These are phyloP conservation scores for Aschersonia sp. DNA, from an alignment of 2,329 filamentous ascomycete species.

Conservation along the genomic window DNA sequence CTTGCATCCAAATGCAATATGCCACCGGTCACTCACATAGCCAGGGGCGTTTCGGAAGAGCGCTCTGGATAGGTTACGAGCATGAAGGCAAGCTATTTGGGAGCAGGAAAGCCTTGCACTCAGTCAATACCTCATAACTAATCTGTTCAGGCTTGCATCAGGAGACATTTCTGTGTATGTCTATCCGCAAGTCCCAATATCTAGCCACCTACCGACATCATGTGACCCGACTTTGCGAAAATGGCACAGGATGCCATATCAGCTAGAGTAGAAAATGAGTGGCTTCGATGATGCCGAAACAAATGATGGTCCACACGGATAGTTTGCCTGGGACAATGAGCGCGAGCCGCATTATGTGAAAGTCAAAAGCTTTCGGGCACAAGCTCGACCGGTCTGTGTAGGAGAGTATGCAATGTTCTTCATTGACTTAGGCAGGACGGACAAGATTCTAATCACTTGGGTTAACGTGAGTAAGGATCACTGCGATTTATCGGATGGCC, in stretches of 20 bases:
- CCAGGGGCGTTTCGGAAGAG: not conserved
- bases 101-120: not conserved
- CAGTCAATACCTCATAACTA: not conserved
- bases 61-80: not conserved
- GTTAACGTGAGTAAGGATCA: not conserved
- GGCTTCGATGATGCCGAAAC: not conserved
- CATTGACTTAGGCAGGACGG: not conserved
- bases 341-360: not conserved
- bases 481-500: not conserved
- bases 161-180: not conserved
- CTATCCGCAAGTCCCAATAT: not conserved
- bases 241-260: not conserved
- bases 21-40: not conserved
- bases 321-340: not conserved
- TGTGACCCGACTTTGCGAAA: not conserved
- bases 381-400: not conserved
- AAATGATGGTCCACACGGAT: not conserved
- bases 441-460: not conserved
- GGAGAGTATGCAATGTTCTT: not conserved
- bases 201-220: not conserved
- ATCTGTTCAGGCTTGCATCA: not conserved
- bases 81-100: not conserved
- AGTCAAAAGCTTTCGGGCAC: not conserved
- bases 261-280: not conserved
- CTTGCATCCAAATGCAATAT: not conserved